Percentiles rank a stretch among this genome's conserved stretches.
Conservation (phyloP, 2,329 filamentous ascomycete genomes). For the Colletotrichum sp. region DNA sequence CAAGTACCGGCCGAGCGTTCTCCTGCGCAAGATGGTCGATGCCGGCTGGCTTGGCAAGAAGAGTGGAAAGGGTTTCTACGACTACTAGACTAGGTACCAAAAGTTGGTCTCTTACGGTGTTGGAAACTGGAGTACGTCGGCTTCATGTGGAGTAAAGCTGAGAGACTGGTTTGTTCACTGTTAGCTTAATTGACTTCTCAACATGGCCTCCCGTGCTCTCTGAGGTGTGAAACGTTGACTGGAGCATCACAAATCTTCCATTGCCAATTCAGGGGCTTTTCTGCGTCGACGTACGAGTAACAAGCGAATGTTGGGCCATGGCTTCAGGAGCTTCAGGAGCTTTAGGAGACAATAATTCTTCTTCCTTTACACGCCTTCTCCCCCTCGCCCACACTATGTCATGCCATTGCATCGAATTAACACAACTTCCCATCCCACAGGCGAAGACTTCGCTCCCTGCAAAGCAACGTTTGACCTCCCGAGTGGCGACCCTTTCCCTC, state of each 20-base stretch:
- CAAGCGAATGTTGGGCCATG: background rate
- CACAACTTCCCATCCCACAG: background rate
- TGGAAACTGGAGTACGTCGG: background rate
- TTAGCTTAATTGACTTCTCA: background rate
- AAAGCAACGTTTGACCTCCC: background rate
- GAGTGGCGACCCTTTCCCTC: rapidly evolving
- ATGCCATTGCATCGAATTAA: background rate
- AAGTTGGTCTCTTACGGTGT: background rate
- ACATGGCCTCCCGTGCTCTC: background rate
- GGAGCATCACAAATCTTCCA: background rate
- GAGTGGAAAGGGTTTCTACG: conserved; percentile 93
- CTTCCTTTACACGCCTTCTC: background rate
- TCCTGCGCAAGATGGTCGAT: conserved; percentile 95
- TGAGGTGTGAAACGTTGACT: background rate
- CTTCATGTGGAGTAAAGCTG: background rate
- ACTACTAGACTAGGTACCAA: conserved; percentile 63
- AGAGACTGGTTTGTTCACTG: background rate
- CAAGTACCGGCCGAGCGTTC: conserved; percentile 89
- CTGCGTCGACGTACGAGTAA: background rate
- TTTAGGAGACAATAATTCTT: background rate
- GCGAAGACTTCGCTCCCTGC: background rate
- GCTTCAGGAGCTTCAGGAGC: background rate
- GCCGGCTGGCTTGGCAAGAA: conserved; percentile 99
- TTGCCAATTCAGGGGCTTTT: background rate
- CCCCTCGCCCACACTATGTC: background rate